phyloP scores from a whole-genome alignment of 78 protist genomes.

The Emiliania huxleyi region DNA sequence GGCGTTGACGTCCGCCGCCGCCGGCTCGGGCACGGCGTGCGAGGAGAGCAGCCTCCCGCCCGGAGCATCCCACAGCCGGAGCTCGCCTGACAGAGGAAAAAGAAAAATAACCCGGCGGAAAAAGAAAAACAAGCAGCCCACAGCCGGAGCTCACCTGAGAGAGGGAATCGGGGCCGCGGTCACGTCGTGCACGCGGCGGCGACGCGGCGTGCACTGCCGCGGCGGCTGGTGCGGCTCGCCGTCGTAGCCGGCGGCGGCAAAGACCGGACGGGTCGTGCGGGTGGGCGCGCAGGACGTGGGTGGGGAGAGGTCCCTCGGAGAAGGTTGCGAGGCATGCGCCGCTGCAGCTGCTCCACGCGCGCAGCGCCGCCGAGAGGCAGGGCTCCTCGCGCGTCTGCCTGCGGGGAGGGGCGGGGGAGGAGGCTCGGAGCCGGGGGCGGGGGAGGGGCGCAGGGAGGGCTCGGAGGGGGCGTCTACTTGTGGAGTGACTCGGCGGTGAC shows the following conservation, averaged over 20 bases:
- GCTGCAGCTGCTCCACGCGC: not conserved
- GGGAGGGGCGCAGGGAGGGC: too few species aligned
- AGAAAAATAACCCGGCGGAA: too few species aligned
- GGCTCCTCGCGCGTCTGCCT: slow-evolving; percentile 5
- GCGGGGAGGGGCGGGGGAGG: too few species aligned
- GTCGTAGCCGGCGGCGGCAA: not conserved
- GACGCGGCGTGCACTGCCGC: too few species aligned
- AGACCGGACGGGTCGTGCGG: not conserved
- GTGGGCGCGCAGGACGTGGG: not conserved
- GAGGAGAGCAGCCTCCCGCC: not conserved
- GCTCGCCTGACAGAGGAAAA: too few species aligned
- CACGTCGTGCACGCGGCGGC: too few species aligned
- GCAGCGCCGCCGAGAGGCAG: not conserved
- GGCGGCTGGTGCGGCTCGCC: too few species aligned
- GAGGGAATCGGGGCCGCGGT: too few species aligned
- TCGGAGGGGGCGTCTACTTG: not conserved
- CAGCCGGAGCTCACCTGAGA: too few species aligned
- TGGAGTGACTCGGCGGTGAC: not conserved
- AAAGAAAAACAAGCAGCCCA: too few species aligned
- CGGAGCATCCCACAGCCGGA: not conserved
- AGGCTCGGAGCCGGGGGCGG: too few species aligned
- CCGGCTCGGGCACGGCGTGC: not conserved
- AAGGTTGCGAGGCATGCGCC: not conserved
- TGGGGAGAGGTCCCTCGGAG: not conserved
- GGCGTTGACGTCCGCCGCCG: not conserved